A percentile compares a stretch with the other conserved stretches of the same genome.
Conservation (phyloP, 2,329 filamentous ascomycete species). For the Colletotrichum cuscutae region DNA sequence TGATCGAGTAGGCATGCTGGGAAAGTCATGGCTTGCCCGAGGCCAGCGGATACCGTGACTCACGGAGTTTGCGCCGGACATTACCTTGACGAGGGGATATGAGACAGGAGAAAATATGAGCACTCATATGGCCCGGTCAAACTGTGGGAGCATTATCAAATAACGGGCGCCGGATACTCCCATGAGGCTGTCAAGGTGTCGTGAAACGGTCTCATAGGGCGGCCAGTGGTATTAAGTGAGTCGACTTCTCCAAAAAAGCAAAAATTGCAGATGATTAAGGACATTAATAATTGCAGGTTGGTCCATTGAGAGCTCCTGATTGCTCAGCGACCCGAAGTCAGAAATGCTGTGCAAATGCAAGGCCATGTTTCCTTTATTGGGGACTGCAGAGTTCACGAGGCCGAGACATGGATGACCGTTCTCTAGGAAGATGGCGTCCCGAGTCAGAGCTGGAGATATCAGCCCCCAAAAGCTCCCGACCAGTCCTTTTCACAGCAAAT, state of each 20-base stretch:
- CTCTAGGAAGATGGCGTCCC: conserved; percentile 15
- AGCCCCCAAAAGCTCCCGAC: conserved; percentile 15
- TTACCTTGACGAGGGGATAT: not conserved
- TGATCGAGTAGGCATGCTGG: conserved; percentile 7
- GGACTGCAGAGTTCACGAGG: conserved; percentile 6
- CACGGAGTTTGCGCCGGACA: conserved; percentile 9
- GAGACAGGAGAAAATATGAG: not conserved
- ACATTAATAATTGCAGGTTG: not conserved
- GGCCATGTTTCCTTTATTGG: not conserved
- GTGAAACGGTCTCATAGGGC: conserved; percentile 14
- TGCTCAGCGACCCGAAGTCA: not conserved
- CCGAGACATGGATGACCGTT: not conserved
- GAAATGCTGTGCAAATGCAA: not conserved
- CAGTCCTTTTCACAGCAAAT: conserved; percentile 31
- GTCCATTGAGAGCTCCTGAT: conserved; percentile 4
- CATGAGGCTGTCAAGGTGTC: not conserved
- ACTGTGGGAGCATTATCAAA: not conserved
- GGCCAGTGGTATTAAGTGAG: conserved; percentile 18
- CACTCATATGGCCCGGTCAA: not conserved
- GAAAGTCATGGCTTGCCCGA: conserved; percentile 10
- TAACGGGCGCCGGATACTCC: not conserved
- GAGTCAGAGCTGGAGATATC: conserved; percentile 28
- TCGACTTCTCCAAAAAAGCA: conserved; percentile 4
- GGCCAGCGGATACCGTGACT: conserved; percentile 6
- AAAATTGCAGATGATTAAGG: not conserved